phyloP scores from a whole-genome alignment of 768 basidiomycete species.

The Tricholomella constricta region DNA sequence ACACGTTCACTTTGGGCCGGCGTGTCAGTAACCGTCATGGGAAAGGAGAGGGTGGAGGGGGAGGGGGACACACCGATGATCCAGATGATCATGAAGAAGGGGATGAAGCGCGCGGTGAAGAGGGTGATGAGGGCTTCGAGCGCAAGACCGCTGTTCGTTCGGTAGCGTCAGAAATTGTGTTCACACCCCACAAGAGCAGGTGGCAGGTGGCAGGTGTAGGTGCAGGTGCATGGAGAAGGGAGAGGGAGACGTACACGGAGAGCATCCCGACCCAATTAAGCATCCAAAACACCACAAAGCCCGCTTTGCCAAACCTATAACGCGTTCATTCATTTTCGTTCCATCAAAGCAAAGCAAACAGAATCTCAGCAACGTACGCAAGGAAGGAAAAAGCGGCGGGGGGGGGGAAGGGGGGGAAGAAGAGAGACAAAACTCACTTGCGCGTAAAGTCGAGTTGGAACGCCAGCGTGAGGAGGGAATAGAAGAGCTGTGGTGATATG shows the following conservation, averaged over 20 bases:
- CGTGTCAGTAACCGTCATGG: not conserved
- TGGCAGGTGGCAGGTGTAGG: no score
- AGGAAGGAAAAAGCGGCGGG: no score
- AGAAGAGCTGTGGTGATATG: conserved; percentile 56
- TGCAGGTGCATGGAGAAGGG: not conserved
- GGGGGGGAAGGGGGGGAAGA: no score
- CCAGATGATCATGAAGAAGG: conserved; percentile 69
- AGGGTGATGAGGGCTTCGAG: conserved; percentile 63
- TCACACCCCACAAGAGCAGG: no score
- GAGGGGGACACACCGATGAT: conserved; percentile 53
- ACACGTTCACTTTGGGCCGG: conserved; percentile 70
- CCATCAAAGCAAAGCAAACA: no score
- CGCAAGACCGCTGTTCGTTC: conserved; percentile 52
- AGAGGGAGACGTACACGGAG: conserved; percentile 44
- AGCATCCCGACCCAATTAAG: conserved; percentile 65
- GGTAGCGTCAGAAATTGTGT: no score
- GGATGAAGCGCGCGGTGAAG: conserved; percentile 55
- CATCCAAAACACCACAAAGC: conserved; percentile 75
- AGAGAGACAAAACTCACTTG: conserved; percentile 34
- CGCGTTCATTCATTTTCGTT: no score
- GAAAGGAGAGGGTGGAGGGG: not conserved
- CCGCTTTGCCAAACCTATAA: conserved; percentile 47
- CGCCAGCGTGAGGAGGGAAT: conserved; percentile 58
- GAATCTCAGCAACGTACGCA: no score
- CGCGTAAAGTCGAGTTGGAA: conserved; percentile 60